Conservation (phyloP, 1,139 yeast species). For the Diutina neorugosa region DNA sequence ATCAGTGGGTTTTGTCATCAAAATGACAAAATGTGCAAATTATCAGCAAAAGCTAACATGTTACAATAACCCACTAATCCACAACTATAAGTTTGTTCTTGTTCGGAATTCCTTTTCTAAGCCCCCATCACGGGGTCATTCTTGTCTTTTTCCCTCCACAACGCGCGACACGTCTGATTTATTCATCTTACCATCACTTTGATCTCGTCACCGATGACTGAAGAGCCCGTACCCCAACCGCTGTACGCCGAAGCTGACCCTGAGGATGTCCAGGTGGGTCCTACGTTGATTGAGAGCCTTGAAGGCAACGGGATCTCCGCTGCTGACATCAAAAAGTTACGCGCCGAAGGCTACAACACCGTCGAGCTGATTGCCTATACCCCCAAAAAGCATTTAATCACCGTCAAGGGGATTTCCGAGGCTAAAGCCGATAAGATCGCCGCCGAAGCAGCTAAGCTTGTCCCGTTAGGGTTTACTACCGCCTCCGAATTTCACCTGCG, state of each 20-base stretch:
- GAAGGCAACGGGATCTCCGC: conserved; percentile 83
- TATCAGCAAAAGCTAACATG: not conserved
- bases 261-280: conserved; percentile 17
- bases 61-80: not conserved
- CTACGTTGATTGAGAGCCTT: conserved; percentile 31
- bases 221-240: not conserved
- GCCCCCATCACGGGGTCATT: not conserved
- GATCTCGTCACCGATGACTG: not conserved
- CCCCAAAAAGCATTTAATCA: conserved; percentile 60
- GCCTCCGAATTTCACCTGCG: conserved; percentile 91
- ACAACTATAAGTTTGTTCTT: not conserved
- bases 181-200: not conserved
- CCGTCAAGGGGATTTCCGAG: conserved; percentile 88
- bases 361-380: conserved; percentile 90
- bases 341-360: conserved; percentile 78
- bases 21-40: not conserved
- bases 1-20: not conserved
- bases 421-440: conserved; percentile 85
- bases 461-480: conserved; percentile 95
- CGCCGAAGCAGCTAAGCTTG: conserved; percentile 73
- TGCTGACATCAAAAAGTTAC: conserved; percentile 67
- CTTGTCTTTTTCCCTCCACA: not conserved
- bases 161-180: not conserved
- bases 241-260: not conserved
- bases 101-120: not conserved